Base-by-base conservation (phyloP, 176 grass and related monocot species). In the Rhynchospora tenuis region DNA sequence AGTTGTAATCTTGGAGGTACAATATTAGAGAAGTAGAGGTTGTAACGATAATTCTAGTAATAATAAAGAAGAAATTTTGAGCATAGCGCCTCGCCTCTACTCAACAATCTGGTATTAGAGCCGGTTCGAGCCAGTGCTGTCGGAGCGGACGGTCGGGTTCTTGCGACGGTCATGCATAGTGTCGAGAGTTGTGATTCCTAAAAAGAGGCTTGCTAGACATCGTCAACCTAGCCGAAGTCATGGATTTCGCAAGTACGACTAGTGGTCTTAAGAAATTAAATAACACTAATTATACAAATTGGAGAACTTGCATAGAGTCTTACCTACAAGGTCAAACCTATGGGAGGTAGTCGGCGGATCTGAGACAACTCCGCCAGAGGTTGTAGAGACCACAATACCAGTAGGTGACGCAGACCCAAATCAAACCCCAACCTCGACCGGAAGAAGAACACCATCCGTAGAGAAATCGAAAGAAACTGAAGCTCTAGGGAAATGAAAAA, bases 321-420 rank as follows among this genome's bases (percentile, higher is more conserved):
- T 84, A 84, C 10, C 45, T 73, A 59, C 22, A 84, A 74, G 82
- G 48, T 28, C 7, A 75, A 12, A 84, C 22, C 14, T 84, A 38
- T 84, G 83, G 48, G 51, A 38, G 33, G 33, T 38, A 84, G 48
- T 84, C 12, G 16, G 47, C 22, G 52, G 67, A 22, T 27, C 15
- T n/a, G 23, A 58, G 44, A 60, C 44, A 73, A 62, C 38, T 20
- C 24, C 1, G 2, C 69, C 26, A 22, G 52, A 85, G 24, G 43
- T 22, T 15, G 17, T 4, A 9, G 16, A 9, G 16, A 64, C 61
- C 12, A 1, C 57, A 29, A 4, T 38, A 38, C 33, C 2, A 38
- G 33, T 38, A 38, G 33, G 2, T 38, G 33, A 38, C 3, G 59
- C 24, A 33, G 33, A 38, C 3, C 73, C 24, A 33, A 48, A 74